Evolutionary conservation across 768 basidiomycete genomes (phyloP).

Genomic region (Leucosporidium creatinivorum): DNA sequence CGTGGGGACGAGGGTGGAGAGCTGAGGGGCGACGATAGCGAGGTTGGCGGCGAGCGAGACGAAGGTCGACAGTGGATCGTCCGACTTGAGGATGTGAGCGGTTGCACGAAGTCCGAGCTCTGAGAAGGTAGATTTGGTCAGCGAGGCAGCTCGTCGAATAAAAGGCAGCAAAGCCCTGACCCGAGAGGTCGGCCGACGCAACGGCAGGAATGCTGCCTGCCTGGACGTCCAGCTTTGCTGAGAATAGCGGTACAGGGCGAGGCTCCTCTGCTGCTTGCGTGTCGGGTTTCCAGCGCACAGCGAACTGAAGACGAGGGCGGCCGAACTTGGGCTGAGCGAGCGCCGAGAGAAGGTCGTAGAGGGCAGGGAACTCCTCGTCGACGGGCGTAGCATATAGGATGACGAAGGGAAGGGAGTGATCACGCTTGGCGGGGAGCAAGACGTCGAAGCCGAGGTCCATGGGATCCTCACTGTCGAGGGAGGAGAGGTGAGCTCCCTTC

Average conservation of each 20-base stretch:
- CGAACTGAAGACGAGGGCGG: slow-evolving; percentile 18
- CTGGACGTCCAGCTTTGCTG: background rate
- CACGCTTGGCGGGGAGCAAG: background rate
- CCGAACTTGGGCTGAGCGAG: slow-evolving; percentile 6
- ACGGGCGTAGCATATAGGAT: slow-evolving; percentile 20
- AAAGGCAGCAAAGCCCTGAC: too few relatives aligned
- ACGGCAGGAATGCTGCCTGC: too few relatives aligned
- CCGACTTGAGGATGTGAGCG: background rate
- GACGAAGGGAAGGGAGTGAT: slow-evolving; percentile 19
- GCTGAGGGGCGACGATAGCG: background rate
- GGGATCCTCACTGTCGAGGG: background rate
- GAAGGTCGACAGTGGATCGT: slow-evolving; percentile 3
- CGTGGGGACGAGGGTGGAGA: background rate
- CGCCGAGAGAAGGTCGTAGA: slow-evolving; percentile 12
- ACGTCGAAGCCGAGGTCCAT: slow-evolving; percentile 7
- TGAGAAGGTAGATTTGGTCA: too few relatives aligned
- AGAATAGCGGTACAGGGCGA: background rate
- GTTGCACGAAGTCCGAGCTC: too few relatives aligned
- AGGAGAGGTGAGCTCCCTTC: background rate
- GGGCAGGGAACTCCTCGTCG: slow-evolving; percentile 12
- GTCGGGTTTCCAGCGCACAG: slow-evolving; percentile 17
- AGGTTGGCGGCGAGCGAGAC: slow-evolving; percentile 2
- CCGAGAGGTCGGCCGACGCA: too few relatives aligned
- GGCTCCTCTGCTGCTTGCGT: background rate
- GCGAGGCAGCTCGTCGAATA: too few relatives aligned